Evolutionary conservation across 352 stramenopile genomes (phyloP).

Genomic region (Phytophthora foliorum): DNA sequence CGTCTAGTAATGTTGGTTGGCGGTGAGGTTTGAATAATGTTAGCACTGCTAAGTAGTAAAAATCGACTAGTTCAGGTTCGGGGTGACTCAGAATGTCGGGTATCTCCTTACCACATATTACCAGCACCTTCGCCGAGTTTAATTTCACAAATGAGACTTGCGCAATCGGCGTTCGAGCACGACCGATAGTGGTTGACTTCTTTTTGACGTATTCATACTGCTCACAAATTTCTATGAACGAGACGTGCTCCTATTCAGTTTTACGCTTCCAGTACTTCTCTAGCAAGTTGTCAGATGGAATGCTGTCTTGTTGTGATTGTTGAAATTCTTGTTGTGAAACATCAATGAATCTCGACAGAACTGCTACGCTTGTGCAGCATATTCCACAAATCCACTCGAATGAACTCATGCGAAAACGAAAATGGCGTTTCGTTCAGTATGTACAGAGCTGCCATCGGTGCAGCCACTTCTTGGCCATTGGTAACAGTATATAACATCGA

Average conservation of each 20-base stretch:
- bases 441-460: conserved; percentile 17
- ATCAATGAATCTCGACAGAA: not conserved
- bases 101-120: conserved; percentile 16
- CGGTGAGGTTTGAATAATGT: conserved; percentile 10
- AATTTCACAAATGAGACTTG: conserved; percentile 2
- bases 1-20: not conserved
- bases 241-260: not conserved
- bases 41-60: conserved; percentile 3
- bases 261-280: conserved; percentile 23
- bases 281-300: not conserved
- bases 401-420: conserved; percentile 13
- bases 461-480: conserved; percentile 3
- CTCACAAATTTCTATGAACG: conserved; percentile 22
- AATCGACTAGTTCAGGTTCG: not conserved
- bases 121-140: not conserved
- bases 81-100: not conserved
- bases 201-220: not conserved
- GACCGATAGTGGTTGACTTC: too few relatives aligned
- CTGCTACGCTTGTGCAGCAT: not conserved
- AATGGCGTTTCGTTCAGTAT: conserved; percentile 7
- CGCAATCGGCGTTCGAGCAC: not conserved
- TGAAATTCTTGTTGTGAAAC: not conserved
- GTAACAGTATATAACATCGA: conserved; percentile 11
- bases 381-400: conserved; percentile 3
- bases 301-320: not conserved